Evolutionary conservation across 2,329 filamentous ascomycete species (phyloP), one percentile per base, ranked within the genome.

Genomic region (Penicillium sclerotigenum): DNA sequence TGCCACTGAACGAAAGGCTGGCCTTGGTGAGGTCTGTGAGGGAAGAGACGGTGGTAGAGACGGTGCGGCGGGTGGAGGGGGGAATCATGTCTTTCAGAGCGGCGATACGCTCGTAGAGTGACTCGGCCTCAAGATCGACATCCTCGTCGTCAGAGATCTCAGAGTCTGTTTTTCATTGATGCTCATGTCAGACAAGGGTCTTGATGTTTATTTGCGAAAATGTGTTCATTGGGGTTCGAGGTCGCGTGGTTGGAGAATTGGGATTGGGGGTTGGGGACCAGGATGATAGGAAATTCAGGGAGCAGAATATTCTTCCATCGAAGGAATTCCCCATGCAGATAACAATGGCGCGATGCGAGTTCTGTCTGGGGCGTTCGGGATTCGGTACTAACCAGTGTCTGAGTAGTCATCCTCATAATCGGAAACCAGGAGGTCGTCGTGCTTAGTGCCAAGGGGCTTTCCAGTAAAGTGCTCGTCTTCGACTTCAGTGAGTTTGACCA

Each of bases 401-500:
- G 89, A 94, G 81, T 89, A 96, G 72, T 92, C 92, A 40, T 85
- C 83, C 41, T 94, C 88, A 65, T 91, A 74, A 56, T 79, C 76
- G 47, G 74, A 75, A 37, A 68, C 68, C 43, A 79, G 65, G 53
- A 79, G 70, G 46, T 71, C 87, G 58, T 87, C 84, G 56, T 84
- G 81, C 64, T 81, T 80, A 63, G 75, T 73, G 60, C 86, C 78
- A 70, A 88, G 87, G 65, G 82, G 79, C 76, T 88, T 87, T 67
- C 83, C 79, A 75, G 84, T 82, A 81, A 97, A 96, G 78, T 95
- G 90, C 83, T 97, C 92, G 75, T 97, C 93, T 74, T 95, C 88
- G 72, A 97, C 93, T 82, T 97, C 93, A 73, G 91, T 90, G 73
- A 97, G 90, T 79, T 93, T 91, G 77, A 97, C 93, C 93, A 97